These are phyloP conservation scores for Penicillium atrosanguineum DNA, from an alignment of 495 filamentous ascomycete species.

Conservation along the genomic window DNA sequence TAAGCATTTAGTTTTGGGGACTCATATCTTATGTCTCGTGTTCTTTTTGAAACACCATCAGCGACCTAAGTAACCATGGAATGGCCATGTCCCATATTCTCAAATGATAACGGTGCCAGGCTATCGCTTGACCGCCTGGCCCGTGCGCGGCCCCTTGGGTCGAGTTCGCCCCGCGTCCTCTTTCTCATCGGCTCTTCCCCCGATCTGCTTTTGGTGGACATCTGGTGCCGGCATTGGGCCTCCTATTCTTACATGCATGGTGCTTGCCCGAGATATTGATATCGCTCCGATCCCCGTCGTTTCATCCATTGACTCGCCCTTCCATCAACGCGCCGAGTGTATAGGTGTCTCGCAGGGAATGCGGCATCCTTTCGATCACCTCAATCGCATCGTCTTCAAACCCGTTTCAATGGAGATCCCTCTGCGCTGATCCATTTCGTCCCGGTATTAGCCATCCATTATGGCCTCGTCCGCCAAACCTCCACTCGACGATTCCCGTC, in stretches of 20 bases:
- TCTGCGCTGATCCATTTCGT: conserved; percentile 37
- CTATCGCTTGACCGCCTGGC: conserved; percentile 31
- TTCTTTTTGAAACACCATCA: not conserved
- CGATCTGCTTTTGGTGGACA: conserved; percentile 15
- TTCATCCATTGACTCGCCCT: conserved; percentile 20
- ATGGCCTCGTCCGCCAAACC: conserved; percentile 47
- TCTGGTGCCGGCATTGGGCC: conserved; percentile 9
- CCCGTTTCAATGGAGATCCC: conserved; percentile 44
- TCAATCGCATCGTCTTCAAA: conserved; percentile 28
- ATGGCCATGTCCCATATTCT: not conserved
- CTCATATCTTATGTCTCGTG: too few species aligned
- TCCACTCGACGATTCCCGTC: conserved; percentile 45
- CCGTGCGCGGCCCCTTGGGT: conserved; percentile 26
- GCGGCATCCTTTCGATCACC: conserved; percentile 36
- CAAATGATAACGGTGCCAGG: not conserved
- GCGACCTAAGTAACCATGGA: not conserved
- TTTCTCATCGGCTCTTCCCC: conserved; percentile 21
- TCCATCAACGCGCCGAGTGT: conserved; percentile 15
- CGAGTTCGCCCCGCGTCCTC: conserved; percentile 31
- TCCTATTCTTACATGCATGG: conserved; percentile 14
- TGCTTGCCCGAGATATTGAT: conserved; percentile 6
- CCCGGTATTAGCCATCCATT: conserved; percentile 30
- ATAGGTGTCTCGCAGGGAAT: conserved; percentile 37
- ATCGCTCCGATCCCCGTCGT: conserved; percentile 7
- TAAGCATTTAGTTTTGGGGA: too few species aligned